Conservation (phyloP, 306 rosid species). For the Quercus bicolor region DNA sequence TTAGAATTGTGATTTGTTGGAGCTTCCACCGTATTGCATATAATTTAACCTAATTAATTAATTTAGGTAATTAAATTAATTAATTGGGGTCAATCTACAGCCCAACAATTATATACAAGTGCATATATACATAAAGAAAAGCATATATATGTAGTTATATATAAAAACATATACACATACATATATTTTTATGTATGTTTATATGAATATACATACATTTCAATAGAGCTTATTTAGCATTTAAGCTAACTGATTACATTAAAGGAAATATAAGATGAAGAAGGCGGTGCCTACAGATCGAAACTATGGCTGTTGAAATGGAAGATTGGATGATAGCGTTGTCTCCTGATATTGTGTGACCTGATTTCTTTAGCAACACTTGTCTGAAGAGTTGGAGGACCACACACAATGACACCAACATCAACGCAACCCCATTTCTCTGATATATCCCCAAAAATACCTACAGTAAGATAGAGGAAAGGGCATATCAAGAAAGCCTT, state of each 20-base stretch:
- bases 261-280: neutral
- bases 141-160: neutral
- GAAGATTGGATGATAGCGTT: conserved; percentile 57
- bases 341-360: conserved; percentile 51
- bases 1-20: no score
- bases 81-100: accelerated
- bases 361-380: conserved; percentile 85
- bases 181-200: neutral
- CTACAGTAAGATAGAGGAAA: conserved; percentile 37
- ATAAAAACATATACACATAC: neutral
- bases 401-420: conserved; percentile 80
- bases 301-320: conserved; percentile 93
- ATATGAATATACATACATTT: neutral
- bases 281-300: conserved; percentile 49
- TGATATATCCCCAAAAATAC: conserved; percentile 49
- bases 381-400: conserved; percentile 78
- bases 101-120: no score
- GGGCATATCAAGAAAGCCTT: no score
- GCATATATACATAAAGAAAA: no score
- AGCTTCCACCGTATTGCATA: no score
- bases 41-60: no score
- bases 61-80: no score
- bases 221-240: neutral
- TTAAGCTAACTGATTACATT: neutral
- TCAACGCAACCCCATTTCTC: conserved; percentile 67